Base-by-base conservation (phyloP, 768 basidiomycete genomes). In the Tulasnella sp. region DNA sequence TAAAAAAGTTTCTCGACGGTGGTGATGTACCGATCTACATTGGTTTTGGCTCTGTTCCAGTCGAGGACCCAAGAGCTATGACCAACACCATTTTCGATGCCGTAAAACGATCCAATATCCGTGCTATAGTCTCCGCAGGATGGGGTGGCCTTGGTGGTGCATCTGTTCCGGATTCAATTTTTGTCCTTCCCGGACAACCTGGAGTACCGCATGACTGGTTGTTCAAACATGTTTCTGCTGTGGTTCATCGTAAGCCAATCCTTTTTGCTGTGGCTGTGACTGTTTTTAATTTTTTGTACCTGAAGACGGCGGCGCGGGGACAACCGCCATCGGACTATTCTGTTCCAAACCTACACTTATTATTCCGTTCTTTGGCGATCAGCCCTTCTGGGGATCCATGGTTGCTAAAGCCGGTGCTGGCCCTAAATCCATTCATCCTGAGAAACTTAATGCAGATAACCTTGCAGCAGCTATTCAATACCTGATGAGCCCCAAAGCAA, bases 311-410 rank as follows among this genome's bases (percentile, higher is more conserved):
- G 78, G 78, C 3, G 79, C 79, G 6, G 79, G 79, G 0, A 81
- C 79, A 0, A 79, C 76, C 7, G 77, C 79, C 0, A 73, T 76
- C 28, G 79, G 78, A 0, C 64, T 81, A 5, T 64, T 73, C 3
- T 74, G 77, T 54, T 77, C 77, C 0, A 63, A 71, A 7, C 78
- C 79, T 1, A 79, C 77, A 0, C 70, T 78, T 7, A 71, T 80
- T 3, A 73, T 79, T 0, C 78, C 78, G 0, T 80, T 78, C 64
- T 81, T 81, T 58, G 79, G 79, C 0, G 79, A 81, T 57, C 78
- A 81, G 57, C 29, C 51, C 32, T 66, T 58, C 48, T 60, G 61
- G 77, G 74, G 77, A n/a, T 67, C 66, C 35, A 80, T 79, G 78
- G 74, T 80, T 19, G 65, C 74, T 45, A 70, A 69, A 55, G 73